Evolutionary conservation across 306 rosid species (phyloP), one percentile per base, ranked within the genome.

Genomic region (Cucumis cinereus): DNA sequence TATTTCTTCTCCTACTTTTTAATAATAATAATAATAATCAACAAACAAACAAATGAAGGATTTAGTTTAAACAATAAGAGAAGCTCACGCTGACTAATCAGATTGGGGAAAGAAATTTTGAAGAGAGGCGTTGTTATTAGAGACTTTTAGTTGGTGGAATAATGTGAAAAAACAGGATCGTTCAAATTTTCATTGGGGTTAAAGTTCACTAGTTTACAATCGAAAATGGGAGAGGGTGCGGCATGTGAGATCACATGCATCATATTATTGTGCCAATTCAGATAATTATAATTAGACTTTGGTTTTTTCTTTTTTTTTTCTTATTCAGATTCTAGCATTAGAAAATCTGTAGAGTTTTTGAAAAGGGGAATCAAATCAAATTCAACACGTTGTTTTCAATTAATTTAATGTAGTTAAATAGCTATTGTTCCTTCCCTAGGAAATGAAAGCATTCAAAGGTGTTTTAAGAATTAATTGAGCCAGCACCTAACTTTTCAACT

Each of bases 191-290:
- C 28, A 62, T 10, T n/a, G 28, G 28, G 19, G 55, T 50, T 50
- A 17, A 50, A 50, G 55, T 50, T 50, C 0, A 36, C 10, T 67
- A 40, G 3, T n/a, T 67, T 23, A 40, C 19, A 8, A 5, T 50
- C 55, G 20, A 67, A 67, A 22, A 67, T 6, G 54, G 52, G 33
- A 20, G 69, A 12, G 52, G 52, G 15, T 5, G n/a, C 12, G 35
- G 23, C 69, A 64, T 64, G 72, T 64, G 72, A 64, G 24, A n/a
- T 38, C 72, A 64, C 72, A n/a, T 36, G 72, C 72, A 64, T 19
- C 19, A 40, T 36, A 5, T 49, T 49, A 49, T 15, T 36, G 10
- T 17, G 33, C 54, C 30, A 67, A 67, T 41, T 22, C 50, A 66
- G 6, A n/a, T n/a, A 38, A 17, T 35, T 36, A n/a, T 14, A 63